Evolutionary conservation across 1,284 basidiomycete species (phyloP), one percentile per base, ranked within the genome.

Genomic region (Leccinum colubrinum): DNA sequence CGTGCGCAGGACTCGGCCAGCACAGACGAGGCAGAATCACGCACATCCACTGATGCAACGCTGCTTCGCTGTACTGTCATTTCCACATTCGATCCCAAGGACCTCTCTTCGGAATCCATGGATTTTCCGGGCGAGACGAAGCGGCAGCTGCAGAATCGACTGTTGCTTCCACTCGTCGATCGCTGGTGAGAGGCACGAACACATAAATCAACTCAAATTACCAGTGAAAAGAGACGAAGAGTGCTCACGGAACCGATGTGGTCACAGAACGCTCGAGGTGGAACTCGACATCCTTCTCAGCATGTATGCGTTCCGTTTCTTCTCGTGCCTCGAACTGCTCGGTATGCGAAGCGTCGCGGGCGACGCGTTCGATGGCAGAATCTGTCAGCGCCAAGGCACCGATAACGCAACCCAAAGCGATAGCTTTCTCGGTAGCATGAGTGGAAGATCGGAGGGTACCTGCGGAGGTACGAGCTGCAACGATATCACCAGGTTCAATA

Each of bases 211-310:
- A 50, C 6, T 8, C 46, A 6, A 3, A 55, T 12, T 11, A 3
- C 25, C 8, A 17, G 9, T 4, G 46, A 37, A 53, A n/a, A 2
- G 2, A 6, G 33, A n/a, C 52, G 4, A 2, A 30, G 48, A 52
- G 0, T 27, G 3, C 65, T 67, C 27, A 67, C 66, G 17, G 17
- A 46, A 37, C 12, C 8, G 27, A 39, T 12, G 7, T 33, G 8
- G 12, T 41, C 3, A 15, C 50, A 22, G 55, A 61, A 2, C 22
- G 50, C 12, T 51, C 30, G 33, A 50, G 9, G 9, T 15, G 6
- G 12, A 54, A 33, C 3, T 22, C 15, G 1, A 43, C 6, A 27
- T 60, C 52, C 35, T 17, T 15, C 20, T 56, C 20, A 17, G 4
- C 22, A 8, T 55, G 20, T 6, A 37, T 6, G 12, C 2, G 14